Base-by-base conservation (phyloP, 345 rosid species). In the Abelmoschus esculentus region DNA sequence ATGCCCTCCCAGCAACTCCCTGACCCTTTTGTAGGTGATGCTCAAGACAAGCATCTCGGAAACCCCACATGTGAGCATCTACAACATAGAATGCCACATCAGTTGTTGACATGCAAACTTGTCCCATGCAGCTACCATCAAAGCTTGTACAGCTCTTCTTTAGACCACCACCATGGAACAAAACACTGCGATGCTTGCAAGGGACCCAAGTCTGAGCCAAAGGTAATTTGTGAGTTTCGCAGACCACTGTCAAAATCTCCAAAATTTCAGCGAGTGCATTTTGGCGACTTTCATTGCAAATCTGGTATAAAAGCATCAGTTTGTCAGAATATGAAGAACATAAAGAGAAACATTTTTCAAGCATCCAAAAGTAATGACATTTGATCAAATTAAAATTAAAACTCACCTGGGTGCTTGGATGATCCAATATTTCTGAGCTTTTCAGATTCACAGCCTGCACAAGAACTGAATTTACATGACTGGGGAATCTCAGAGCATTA, bases 151-250 rank as follows among this genome's bases (percentile, higher is more conserved):
- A 93, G 71, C 85, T 86, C 84, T 91, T 93, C 89, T 83, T 86
- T 36, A 89, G 75, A 78, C 96, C 98, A 65, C 98, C 98, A 22
- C 92, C 98, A 29, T 81, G 68, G 57, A 97, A 87, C 17, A 93
- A 79, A 76, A 88, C 90, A 66, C 86, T 88, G 7, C 96, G 90
- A 74, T 91, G 97, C 89, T 83, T 82, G 83, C 98, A 93, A 18
- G 98, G 95, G 49, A 93, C 86, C 98, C 98, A 93, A 40, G 98
- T 93, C 85, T 93, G 98, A 75, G 98, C 98, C 85, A 93, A 70
- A 70, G 97, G 97, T 42, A 93, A 79, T 72, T 91, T 91, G 74
- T 89, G 83, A 15, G 90, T 86, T 82, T 93, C 98, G 19, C 98
- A 91, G 6, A 85, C 84, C 71, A 83, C 87, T 1, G 97, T 85